Base-by-base conservation (phyloP, 139 green algal genomes). In the Coelastrella sp. region DNA sequence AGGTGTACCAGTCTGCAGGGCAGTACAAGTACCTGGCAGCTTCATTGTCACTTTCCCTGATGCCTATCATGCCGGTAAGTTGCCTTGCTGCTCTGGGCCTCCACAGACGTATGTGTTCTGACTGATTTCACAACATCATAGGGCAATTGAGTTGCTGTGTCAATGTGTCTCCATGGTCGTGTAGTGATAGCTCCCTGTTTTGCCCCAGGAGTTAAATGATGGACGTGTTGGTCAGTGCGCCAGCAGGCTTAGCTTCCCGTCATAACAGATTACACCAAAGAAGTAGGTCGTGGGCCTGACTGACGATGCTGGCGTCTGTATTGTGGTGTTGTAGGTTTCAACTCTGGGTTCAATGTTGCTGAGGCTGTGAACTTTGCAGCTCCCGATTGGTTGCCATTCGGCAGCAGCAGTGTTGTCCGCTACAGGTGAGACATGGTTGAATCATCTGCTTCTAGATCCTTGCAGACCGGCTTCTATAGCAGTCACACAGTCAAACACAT, bases 331-430 rank as follows among this genome's bases (percentile, higher is more conserved):
- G 79, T 91, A 37, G 94, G 94, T 53, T 98, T 98, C 88, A 92
- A 89, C 53, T 78, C 89, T 50, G 96, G 96, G 59, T 96, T 98
- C 90, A 96, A 97, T 85, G 81, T 95, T 15, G 95, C 94, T 4
- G 96, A 99, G 91, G 95, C 94, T 8, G 94, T 98, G 57, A 99
- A 99, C 91, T 98, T 99, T 81, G 92, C 88, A 7, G 91, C 92
- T 27, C 73, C 79, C 0, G 92, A 98, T 84, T 99, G 97, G 97
- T 86, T 98, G 51, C 93, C 94, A 3, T 90, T 90, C 72, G 95
- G 94, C 75, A 88, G 84, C 43, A 91, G 93, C 62, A 87, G 92
- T 3, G 50, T 89, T 0, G 50, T 84, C 27, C 94, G 94, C 57
- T 98, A 98, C 89, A 83, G 92, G 63, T 72, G 13, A 17, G 53